These are phyloP conservation scores for Pleurotus tuoliensis DNA, from an alignment of 768 basidiomycete genomes.

Conservation along the genomic window DNA sequence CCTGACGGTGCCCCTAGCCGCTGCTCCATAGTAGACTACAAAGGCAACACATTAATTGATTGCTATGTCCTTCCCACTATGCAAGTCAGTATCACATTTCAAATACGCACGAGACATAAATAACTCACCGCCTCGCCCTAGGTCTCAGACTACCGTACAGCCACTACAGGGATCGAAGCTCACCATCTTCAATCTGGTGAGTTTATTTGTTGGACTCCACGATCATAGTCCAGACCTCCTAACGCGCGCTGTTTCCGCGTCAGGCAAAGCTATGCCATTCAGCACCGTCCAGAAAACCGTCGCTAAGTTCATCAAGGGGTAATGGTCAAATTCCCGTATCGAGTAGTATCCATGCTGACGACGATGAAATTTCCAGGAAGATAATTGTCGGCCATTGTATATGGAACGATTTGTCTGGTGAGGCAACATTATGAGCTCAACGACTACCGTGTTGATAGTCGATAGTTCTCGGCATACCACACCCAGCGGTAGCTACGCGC, in stretches of 20 bases:
- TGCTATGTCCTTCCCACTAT: conserved; percentile 65
- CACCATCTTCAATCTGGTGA: conserved; percentile 36
- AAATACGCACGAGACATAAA: neutral
- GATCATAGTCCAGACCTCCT: neutral
- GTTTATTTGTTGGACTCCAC: conserved; percentile 8
- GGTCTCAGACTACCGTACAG: conserved; percentile 72
- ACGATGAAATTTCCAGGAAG: neutral
- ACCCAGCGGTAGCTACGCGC: conserved; percentile 72
- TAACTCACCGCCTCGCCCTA: conserved; percentile 17
- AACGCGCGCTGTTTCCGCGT: neutral
- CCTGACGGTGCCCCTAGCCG: conserved; percentile 24
- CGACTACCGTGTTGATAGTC: conserved; percentile 2
- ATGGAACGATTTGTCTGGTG: conserved; percentile 81
- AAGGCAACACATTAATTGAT: conserved; percentile 57
- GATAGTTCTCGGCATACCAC: conserved; percentile 75
- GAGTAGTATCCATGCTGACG: too few relatives aligned
- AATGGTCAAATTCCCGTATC: conserved; percentile 29
- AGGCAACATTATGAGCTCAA: conserved; percentile 6
- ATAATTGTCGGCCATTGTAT: conserved; percentile 62
- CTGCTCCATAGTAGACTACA: conserved; percentile 51
- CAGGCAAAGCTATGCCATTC: conserved; percentile 55
- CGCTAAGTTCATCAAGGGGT: conserved; percentile 62
- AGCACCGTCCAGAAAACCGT: conserved; percentile 62
- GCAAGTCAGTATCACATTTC: conserved; percentile 22
- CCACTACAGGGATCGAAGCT: conserved; percentile 51